Conservation (phyloP, 1,139 yeast genomes). For the Sugiyamaella castrensis region DNA sequence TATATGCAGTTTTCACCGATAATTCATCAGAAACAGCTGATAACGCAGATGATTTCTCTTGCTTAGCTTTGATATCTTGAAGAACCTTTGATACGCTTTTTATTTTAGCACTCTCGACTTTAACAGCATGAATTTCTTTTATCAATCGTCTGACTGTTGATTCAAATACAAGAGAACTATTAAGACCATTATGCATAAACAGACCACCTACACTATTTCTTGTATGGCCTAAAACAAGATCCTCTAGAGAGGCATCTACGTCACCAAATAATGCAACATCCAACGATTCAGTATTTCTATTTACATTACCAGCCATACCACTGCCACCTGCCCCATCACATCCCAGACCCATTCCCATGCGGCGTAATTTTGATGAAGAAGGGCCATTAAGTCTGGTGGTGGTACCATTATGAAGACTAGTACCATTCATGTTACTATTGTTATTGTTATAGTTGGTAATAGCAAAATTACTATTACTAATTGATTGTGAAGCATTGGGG, state of each 20-base stretch:
- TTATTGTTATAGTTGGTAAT: too few species aligned
- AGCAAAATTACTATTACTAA: too few species aligned
- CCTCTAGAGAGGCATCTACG: conserved; percentile 60
- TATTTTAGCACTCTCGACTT: conserved; percentile 45
- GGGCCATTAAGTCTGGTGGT: neutral
- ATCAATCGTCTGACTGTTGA: conserved; percentile 46
- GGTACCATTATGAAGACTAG: neutral
- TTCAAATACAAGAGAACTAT: conserved; percentile 54
- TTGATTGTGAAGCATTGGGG: too few species aligned
- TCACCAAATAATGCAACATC: conserved; percentile 83
- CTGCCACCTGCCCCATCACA: neutral
- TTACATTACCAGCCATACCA: neutral
- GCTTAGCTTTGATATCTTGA: conserved; percentile 30
- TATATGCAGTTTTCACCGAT: conserved; percentile 26
- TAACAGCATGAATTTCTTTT: conserved; percentile 47
- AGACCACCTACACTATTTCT: conserved; percentile 58
- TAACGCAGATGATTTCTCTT: conserved; percentile 22
- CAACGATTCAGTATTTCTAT: conserved; percentile 38
- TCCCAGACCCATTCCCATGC: conserved; percentile 9
- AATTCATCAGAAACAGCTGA: conserved; percentile 24
- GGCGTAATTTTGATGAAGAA: conserved; percentile 2
- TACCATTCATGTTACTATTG: too few species aligned
- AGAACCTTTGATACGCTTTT: conserved; percentile 43
- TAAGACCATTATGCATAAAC: conserved; percentile 59
- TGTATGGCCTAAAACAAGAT: conserved; percentile 54